Evolutionary conservation across 1,284 basidiomycete species (phyloP), one percentile per base, ranked within the genome.

Genomic region (Pascua guehoae): DNA sequence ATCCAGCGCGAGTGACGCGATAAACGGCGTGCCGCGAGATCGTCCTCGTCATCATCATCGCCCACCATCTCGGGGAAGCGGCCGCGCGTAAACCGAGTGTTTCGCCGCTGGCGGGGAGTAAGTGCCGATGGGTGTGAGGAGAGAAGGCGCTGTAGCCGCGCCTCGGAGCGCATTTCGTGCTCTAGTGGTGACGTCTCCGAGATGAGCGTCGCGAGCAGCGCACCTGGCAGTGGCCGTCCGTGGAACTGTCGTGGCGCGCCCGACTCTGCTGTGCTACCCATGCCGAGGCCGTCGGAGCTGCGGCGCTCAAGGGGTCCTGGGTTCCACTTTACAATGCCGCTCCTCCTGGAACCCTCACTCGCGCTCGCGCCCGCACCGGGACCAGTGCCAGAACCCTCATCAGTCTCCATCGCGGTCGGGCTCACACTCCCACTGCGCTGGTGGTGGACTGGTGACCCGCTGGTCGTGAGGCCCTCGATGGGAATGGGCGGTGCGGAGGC

Each of bases 81-180:
- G 15, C 74, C 74, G 7, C 74, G 60, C 14, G 63, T 63, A 46
- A 54, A 43, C 16, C 60, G 54, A 14, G 56, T 56, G 8, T 63
- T 62, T 8, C 71, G 63, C 4, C 72, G 64, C 16, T 67, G 66
- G 15, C 72, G 61, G 4, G 74, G 74, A 0, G 72, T 74, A 17
- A 76, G 57, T 12, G 67, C 67, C 5, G 62, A 61, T 1, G 72
- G 72, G 50, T 76, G 74, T 0, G 71, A 73, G 4, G 60, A 53
- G 12, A 76, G 56, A 15, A 73, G 64, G 4, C 71, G 60, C 55
- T 74, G 72, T 16, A 73, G 54, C 5, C 69, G 61, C 7, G 74
- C 74, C 63, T 76, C 74, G 1, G 71, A 73, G n/a, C 68, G 66
- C 60, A 76, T 74, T 47, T 76, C 74, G 52, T 76, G 74, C 59